Evolutionary conservation across 768 basidiomycete genomes (phyloP), one percentile per base, ranked within the genome.

Genomic region (Rhodotorula babjevae): DNA sequence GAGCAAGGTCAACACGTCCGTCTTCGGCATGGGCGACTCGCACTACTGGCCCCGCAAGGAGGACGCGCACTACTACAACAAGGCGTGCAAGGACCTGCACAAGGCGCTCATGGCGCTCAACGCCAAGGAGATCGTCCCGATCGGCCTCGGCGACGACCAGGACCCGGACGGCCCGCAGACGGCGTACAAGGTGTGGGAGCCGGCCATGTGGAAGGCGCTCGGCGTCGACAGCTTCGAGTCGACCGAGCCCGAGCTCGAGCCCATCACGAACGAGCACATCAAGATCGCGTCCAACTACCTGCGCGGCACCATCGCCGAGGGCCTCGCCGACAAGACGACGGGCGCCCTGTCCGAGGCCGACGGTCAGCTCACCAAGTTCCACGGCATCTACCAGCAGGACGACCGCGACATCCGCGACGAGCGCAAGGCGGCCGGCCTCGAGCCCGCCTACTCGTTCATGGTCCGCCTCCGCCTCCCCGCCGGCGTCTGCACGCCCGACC

Each of bases 261-360:
- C 92, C 2, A 95, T 99, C 81, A 97, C 96, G 66, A 97, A 98
- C 84, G 96, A 99, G 82, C 93, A 98, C 82, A 97, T 98, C 86
- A 99, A 98, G 84, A 96, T 91, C 61, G 93, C 95, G 11, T 92
- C 90, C 60, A 87, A 88, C 67, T 97, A 90, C 83, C 86, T 97
- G 31, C 90, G 96, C 65, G 96, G 96, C 4, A 98, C 96, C 50
- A 98, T 99, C 80, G 85, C 84, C 1, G 94, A 98, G 80, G 95
- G 96, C 59, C 86, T 99, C 49, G 84, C 86, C 75, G 95, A 98
- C 80, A 85, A 83, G 66, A 87, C 84, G 66, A 96, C 95, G 2
- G 95, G 93, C 63, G 91, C 92, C n/a, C 87, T 98, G 44, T 89
- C 93, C 21, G 84, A 92, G 11, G 88, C 87, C 74, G 96, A 99